These are phyloP conservation scores for Bruguiera parviflora DNA, from an alignment of 345 rosid species.

Conservation along the genomic window DNA sequence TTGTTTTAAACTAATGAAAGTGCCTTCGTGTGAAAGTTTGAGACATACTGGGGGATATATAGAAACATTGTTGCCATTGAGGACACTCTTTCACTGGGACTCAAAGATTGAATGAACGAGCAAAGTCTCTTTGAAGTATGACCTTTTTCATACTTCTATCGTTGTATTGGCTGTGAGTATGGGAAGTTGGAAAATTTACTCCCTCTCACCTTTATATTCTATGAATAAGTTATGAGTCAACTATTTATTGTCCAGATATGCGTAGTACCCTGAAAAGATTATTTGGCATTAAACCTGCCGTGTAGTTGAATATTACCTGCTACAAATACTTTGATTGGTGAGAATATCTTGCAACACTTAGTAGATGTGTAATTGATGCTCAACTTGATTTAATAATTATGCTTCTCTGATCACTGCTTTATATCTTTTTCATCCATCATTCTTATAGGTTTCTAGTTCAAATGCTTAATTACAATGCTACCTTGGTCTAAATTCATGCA, in stretches of 20 bases:
- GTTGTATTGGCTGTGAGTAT: too few species aligned
- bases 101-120: too few species aligned
- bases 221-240: too few species aligned
- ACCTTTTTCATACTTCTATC: too few species aligned
- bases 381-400: background rate
- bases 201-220: too few species aligned
- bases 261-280: too few species aligned
- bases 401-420: background rate
- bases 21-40: background rate
- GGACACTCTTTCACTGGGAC: too few species aligned
- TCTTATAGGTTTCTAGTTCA: background rate
- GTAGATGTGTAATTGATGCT: background rate
- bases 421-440: background rate
- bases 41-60: background rate
- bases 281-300: background rate
- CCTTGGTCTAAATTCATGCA: background rate
- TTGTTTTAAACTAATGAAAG: background rate
- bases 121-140: too few species aligned
- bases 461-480: background rate
- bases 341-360: background rate
- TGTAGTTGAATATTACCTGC: background rate
- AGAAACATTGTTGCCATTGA: too few species aligned
- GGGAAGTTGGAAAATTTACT: too few species aligned
- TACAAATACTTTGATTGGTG: background rate
- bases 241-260: too few species aligned